phyloP scores from a whole-genome alignment of 805 yeast genomes.

The Groenewaldozyma salmanticensis region DNA sequence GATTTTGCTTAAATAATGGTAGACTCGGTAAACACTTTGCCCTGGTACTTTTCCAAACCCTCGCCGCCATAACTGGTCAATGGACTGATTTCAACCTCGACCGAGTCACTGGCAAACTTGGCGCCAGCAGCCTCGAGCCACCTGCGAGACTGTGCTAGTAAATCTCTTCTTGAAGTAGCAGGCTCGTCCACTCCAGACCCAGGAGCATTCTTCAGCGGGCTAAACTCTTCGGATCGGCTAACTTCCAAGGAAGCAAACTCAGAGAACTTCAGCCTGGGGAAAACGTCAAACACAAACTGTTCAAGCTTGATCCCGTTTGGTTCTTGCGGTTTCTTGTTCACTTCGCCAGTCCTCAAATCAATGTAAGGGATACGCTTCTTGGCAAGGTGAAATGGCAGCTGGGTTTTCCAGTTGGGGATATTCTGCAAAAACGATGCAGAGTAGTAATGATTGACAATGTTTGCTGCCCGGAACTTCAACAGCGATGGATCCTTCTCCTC shows the following conservation, averaged over 20 bases:
- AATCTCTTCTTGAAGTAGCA: conserved; percentile 61
- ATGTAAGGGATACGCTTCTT: conserved; percentile 71
- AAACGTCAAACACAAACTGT: conserved; percentile 94
- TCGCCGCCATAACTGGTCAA: conserved; percentile 67
- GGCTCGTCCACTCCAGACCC: conserved; percentile 82
- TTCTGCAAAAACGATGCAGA: conserved; percentile 59
- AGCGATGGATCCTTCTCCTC: conserved; percentile 41
- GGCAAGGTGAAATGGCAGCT: conserved; percentile 91
- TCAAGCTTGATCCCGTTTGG: conserved; percentile 93
- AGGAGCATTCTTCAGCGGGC: conserved; percentile 87
- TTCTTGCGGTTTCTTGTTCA: conserved; percentile 45
- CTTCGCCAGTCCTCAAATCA: conserved; percentile 37
- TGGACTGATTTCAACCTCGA: conserved; percentile 67
- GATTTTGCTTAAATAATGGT: not conserved
- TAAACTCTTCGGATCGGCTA: conserved; percentile 72
- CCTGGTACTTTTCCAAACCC: conserved; percentile 36
- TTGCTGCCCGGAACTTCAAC: conserved; percentile 81
- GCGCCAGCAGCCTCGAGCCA: conserved; percentile 78
- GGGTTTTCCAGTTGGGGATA: conserved; percentile 51
- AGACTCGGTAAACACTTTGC: conserved; percentile 5
- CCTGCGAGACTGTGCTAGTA: conserved; percentile 53
- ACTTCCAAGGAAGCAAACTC: conserved; percentile 92
- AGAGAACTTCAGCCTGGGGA: conserved; percentile 59
- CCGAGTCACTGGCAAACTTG: conserved; percentile 28
- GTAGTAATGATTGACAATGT: conserved; percentile 94